Base-by-base conservation (phyloP, 1,139 yeast genomes). In the Geotrichum carabidarum region DNA sequence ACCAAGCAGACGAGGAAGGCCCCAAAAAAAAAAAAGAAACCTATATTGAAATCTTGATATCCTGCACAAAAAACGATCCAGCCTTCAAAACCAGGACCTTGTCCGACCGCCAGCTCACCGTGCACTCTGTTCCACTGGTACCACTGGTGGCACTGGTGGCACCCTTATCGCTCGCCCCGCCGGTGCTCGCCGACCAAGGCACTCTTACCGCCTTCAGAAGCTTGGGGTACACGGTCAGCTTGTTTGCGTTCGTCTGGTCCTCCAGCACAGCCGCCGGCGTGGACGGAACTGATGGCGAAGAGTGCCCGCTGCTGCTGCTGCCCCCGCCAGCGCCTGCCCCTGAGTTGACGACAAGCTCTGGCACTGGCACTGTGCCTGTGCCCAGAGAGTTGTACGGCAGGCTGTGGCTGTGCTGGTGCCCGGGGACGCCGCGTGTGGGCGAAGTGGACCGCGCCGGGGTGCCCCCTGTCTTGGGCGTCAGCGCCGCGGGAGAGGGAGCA, bases 211-310 rank as follows among this genome's bases (percentile, higher is more conserved):
- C 43, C 35, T 47, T 53, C 6, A 48, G 3, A 4, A 44, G 3
- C 36, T 48, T 53, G 2, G 56, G 56, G 18, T 38, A 48, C 18
- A 53, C 52, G 14, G 44, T 44, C 14, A 48, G 38, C 15, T 40
- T 37, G 8, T 37, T 37, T 4, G 43, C 47, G 14, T 49, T 44
- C 8, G 48, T 44, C 43, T 47, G 48, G 40, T 48, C 56, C 22
- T 48, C 56, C 2, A 44, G n/a, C 18, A 48, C 49, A 2, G 36
- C 41, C 2, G 49, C 49, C 5, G 48, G 48, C 2, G 48, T 44
- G 4, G 49, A 14, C 18, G 49, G 42, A 4, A 15, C 14, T 14
- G 40, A 14, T 2, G 49, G 30, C 4, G 49, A 36, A 6, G 49
- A 35, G 8, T n/a, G n/a, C 8, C 44, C 44, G 12, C 34, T 22